Evolutionary conservation across 1,284 basidiomycete species (phyloP).

Genomic region (Sanguinoderma infundibulare): DNA sequence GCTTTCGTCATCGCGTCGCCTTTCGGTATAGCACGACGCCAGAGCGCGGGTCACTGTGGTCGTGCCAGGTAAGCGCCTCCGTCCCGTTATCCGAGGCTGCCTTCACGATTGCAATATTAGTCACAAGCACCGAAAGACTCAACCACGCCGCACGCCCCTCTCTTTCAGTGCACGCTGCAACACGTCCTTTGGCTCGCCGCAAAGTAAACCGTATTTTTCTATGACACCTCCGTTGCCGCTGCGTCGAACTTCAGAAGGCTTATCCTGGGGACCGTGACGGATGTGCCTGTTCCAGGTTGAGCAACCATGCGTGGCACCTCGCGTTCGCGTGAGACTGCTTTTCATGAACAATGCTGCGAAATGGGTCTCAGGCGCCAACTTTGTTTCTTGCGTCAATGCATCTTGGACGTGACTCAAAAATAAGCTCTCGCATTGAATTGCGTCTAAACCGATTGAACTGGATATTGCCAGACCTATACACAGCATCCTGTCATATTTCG

Average conservation of each 20-base stretch:
- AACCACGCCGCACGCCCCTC: neutral
- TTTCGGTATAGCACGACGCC: neutral
- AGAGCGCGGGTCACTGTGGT: no score
- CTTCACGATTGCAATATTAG: neutral
- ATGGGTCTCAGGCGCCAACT: constrained; percentile 4
- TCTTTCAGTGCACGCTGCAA: neutral
- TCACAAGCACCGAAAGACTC: neutral
- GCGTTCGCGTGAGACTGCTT: neutral
- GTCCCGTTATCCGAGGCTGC: neutral
- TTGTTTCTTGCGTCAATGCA: constrained; percentile 3
- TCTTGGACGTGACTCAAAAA: constrained; percentile 8
- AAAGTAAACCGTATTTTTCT: no score
- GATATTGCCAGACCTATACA: constrained; percentile 4
- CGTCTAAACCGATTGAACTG: constrained; percentile 18
- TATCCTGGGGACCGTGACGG: neutral
- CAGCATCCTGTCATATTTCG: constrained; percentile 13
- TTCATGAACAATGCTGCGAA: neutral
- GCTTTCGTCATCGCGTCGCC: neutral
- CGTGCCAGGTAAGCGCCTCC: neutral
- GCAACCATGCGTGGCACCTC: neutral
- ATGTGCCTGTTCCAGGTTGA: neutral
- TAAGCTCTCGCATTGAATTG: constrained; percentile 26
- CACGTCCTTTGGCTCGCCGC: neutral
- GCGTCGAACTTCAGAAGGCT: no score
- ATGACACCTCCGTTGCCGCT: neutral